A percentile compares a stretch with the other conserved stretches of the same genome.
phyloP scores from a whole-genome alignment of 108 stramenopile species.

The Conticribra guillardii region DNA sequence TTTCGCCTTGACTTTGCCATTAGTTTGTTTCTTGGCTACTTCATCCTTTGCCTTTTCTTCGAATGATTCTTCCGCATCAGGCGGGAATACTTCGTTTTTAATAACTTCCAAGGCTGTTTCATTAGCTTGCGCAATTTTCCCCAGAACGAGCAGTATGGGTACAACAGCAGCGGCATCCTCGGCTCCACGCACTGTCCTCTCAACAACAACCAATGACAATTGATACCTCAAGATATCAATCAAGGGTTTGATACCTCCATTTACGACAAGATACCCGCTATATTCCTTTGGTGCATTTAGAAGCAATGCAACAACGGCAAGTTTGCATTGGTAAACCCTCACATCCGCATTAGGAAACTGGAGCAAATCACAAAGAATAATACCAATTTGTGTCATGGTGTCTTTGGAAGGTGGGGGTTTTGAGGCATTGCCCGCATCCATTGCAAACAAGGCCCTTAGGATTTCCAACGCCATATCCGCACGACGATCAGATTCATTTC shows the following conservation, averaged over 20 bases:
- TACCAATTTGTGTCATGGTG: constrained; percentile 36
- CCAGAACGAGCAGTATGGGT: no score
- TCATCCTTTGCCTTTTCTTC: constrained; percentile 26
- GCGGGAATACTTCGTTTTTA: constrained; percentile 70
- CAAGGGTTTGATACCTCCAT: constrained; percentile 43
- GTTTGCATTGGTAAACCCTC: constrained; percentile 55
- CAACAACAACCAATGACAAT: constrained; percentile 54
- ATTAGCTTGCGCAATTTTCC: constrained; percentile 48
- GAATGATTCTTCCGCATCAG: constrained; percentile 47
- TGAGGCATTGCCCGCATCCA: constrained; percentile 47
- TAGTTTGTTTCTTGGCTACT: constrained; percentile 30
- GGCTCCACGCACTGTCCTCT: constrained; percentile 29
- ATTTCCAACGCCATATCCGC: constrained; percentile 68
- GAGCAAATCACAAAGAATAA: constrained; percentile 33
- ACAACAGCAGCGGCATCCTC: constrained; percentile 67
- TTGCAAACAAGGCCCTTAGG: constrained; percentile 62
- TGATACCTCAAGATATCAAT: constrained; percentile 57
- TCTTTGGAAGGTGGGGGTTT: constrained; percentile 26
- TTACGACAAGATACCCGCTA: constrained; percentile 36
- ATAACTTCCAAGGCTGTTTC: constrained; percentile 34
- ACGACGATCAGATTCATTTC: constrained; percentile 53
- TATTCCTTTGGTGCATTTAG: constrained; percentile 63
- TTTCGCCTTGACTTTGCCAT: constrained; percentile 38
- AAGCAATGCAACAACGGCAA: constrained; percentile 63
- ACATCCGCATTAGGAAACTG: constrained; percentile 32